These are phyloP conservation scores for Ceratocystis colombiana DNA, from an alignment of 2,329 filamentous ascomycete species.

Conservation along the genomic window DNA sequence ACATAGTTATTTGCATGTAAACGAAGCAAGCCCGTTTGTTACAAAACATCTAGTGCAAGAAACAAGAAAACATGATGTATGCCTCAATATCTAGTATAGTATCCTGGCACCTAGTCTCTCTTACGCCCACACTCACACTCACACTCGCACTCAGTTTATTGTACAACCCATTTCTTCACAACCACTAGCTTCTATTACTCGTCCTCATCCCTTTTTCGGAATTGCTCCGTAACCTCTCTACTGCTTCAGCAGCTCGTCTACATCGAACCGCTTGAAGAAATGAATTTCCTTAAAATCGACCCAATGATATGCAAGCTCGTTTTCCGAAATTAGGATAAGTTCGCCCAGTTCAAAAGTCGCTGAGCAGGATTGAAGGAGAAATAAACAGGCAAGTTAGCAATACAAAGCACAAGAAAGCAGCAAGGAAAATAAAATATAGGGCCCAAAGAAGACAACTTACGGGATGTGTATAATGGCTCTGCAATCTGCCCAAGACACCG, in stretches of 20 bases:
- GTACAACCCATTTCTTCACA: neutral
- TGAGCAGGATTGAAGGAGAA: neutral
- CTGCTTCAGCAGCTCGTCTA: slow-evolving; percentile 41
- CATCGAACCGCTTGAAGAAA: slow-evolving; percentile 50
- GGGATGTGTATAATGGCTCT: slow-evolving; percentile 33
- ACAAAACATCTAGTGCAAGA: no score
- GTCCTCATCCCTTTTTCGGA: neutral
- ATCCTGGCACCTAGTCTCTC: no score
- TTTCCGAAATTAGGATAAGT: slow-evolving; percentile 66
- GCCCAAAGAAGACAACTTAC: neutral
- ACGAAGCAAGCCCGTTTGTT: no score
- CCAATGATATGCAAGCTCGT: slow-evolving; percentile 77
- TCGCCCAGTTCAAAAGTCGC: slow-evolving; percentile 35
- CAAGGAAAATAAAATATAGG: neutral
- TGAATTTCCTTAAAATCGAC: slow-evolving; percentile 50
- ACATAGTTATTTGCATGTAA: neutral
- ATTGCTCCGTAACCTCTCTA: slow-evolving; percentile 6
- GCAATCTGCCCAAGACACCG: slow-evolving; percentile 70
- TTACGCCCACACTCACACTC: no score
- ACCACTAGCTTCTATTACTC: neutral
- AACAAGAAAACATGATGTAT: no score
- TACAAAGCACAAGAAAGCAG: slow-evolving; percentile 45
- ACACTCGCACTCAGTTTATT: neutral
- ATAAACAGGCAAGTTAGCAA: slow-evolving; percentile 47
- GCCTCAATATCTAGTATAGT: no score